Base-by-base conservation (phyloP, 257 asterid species). In the Solanum lycopersicoides region DNA sequence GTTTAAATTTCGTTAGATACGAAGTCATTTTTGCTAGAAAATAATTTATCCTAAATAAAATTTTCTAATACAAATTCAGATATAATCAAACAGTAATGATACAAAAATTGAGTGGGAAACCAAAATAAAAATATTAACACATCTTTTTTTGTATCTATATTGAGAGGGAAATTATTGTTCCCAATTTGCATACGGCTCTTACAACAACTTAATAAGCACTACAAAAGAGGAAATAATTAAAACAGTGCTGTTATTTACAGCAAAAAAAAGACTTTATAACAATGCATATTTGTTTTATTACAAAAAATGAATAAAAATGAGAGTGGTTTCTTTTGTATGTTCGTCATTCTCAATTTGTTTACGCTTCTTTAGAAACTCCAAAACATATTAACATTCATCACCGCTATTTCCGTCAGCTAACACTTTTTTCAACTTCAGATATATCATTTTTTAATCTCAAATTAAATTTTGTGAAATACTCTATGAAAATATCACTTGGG, bases 51-150 rank as follows among this genome's bases (percentile, higher is more conserved):
- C 7, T 2, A 47, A 13, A 1, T 6, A 18, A 16, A 18, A 53
- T 6, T 2, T 53, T 6, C 0, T 6, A 18, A 53, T 0, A 3
- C 7, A 18, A 53, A 53, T 53, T 18, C 0, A 53, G 1, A 53
- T 53, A 6, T 53, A 53, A 3, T 53, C 2, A 10, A 23, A 15
- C 63, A 16, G 2, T 15, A 53, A 53, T 53, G 4, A 53, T 2
- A 6, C 4, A 53, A 18, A 20, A 11, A 18, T 3, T 0, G 0
- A 53, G 25, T 7, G 25, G 1, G 0, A 56, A 18, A 7, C 0
- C 65, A 20, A 56, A 56, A 56, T 56, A 56, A 56, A 56, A 25
- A 79, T 53, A 79, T 79, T 44, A 10, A 44, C 41, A 25, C 25
- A 1, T 25, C 7, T 25, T 77, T 25, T 25, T 68, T 30, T 68